phyloP scores from a whole-genome alignment of 441 rosid genomes.

The Geranium incanum region DNA sequence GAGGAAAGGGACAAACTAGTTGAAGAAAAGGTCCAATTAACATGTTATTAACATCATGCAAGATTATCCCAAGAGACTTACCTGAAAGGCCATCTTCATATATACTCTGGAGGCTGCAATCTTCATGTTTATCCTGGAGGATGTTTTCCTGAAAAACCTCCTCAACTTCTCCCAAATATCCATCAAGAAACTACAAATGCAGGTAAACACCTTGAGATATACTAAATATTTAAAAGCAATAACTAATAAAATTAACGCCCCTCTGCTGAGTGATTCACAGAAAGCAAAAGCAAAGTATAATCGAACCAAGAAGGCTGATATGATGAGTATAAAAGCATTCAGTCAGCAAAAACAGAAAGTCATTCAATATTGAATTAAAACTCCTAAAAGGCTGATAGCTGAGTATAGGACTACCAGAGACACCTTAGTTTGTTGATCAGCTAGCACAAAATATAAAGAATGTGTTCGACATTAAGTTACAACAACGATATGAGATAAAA shows the following conservation, averaged over 20 bases:
- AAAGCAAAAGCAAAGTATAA: neutral
- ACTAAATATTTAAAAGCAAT: neutral
- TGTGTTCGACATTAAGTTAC: neutral
- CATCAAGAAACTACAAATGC: slow-evolving; percentile 7
- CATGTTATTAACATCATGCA: neutral
- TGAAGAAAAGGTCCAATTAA: neutral
- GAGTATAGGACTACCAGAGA: neutral
- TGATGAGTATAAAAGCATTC: neutral
- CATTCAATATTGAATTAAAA: no score
- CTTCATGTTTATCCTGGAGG: neutral
- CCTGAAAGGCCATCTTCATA: slow-evolving; percentile 6
- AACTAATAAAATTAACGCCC: neutral
- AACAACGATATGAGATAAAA: neutral
- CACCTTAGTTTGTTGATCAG: slow-evolving; percentile 3
- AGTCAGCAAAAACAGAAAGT: no score
- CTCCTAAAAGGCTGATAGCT: no score
- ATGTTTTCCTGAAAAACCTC: slow-evolving; percentile 5
- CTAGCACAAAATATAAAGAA: neutral
- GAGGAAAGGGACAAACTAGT: neutral
- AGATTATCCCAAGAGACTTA: slow-evolving; percentile 6
- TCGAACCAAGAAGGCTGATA: slow-evolving; percentile 4
- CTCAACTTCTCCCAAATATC: slow-evolving; percentile 8
- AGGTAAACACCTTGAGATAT: neutral
- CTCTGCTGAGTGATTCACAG: slow-evolving; percentile 1
- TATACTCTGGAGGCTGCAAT: neutral